Conservation (phyloP, 768 basidiomycete genomes). For the Boletus speciosus region DNA sequence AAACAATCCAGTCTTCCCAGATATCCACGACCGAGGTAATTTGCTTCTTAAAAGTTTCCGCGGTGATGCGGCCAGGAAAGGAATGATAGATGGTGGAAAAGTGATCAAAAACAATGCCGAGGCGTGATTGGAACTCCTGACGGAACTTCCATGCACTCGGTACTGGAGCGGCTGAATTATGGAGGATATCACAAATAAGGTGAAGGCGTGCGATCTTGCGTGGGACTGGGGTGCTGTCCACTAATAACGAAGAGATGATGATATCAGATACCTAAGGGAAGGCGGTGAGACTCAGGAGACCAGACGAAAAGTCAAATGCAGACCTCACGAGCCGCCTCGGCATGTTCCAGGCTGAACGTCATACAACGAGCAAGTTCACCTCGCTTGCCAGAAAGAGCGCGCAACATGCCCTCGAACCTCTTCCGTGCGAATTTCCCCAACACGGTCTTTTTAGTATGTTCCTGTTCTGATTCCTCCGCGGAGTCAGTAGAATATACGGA, state of each 20-base stretch:
- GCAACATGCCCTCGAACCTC: conserved; percentile 88
- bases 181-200: conserved; percentile 95
- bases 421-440: conserved; percentile 78
- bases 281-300: conserved; percentile 1
- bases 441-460: conserved; percentile 69
- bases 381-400: conserved; percentile 78
- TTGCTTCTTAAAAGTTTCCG: conserved; percentile 93
- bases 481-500: conserved; percentile 91
- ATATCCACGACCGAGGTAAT: conserved; percentile 87
- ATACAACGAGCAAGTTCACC: conserved; percentile 93
- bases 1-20: conserved; percentile 99
- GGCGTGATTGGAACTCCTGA: conserved; percentile 84
- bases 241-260: conserved; percentile 81
- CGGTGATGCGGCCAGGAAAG: conserved; percentile 93
- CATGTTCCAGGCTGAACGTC: conserved; percentile 96
- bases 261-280: conserved; percentile 75
- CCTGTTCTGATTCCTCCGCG: conserved; percentile 89
- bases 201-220: conserved; percentile 94
- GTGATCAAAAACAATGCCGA: conserved; percentile 96
- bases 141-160: conserved; percentile 98
- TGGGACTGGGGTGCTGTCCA: conserved; percentile 95
- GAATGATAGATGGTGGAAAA: conserved; percentile 91
- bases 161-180: conserved; percentile 91
- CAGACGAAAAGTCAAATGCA: conserved; percentile 5
- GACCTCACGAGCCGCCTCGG: conserved; percentile 93